Conservation (phyloP, 169 alveolate species). For the Perkinsus olseni region DNA sequence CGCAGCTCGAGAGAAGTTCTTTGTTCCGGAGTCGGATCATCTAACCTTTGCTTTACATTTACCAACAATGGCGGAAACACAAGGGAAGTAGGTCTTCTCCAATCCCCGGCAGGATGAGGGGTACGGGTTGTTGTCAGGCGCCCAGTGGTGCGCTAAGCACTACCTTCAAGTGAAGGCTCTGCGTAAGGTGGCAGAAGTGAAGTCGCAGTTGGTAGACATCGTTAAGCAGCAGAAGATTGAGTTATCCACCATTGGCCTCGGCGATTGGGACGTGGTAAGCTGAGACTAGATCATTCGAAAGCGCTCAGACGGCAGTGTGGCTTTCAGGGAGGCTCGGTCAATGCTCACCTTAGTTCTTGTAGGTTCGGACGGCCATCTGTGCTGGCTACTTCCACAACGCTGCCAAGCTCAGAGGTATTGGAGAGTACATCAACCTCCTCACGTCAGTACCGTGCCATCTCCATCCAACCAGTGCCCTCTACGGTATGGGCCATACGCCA, state of each 20-base stretch:
- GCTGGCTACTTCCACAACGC: slow-evolving; percentile 99
- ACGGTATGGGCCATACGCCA: slow-evolving; percentile 96
- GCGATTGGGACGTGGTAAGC: slow-evolving; percentile 76
- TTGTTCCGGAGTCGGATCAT: slow-evolving; percentile 98
- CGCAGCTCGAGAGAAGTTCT: slow-evolving; percentile 93
- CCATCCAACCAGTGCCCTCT: slow-evolving; percentile 98
- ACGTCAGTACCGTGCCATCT: slow-evolving; percentile 94
- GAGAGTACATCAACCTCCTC: slow-evolving; percentile 95
- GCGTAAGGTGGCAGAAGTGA: slow-evolving; percentile 74
- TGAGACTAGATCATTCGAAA: no score
- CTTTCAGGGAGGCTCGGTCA: slow-evolving; percentile 2
- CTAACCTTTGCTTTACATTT: slow-evolving; percentile 92
- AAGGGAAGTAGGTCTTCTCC: slow-evolving; percentile 10
- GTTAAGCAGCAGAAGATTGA: slow-evolving; percentile 57
- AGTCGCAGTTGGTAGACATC: slow-evolving; percentile 84
- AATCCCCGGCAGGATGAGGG: no score
- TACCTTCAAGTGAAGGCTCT: slow-evolving; percentile 81
- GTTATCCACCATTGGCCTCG: slow-evolving; percentile 55
- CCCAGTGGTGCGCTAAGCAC: slow-evolving; percentile 84
- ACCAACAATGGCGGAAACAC: slow-evolving; percentile 92
- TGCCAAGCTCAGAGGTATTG: slow-evolving; percentile 95
- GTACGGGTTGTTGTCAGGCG: slow-evolving; percentile 48
- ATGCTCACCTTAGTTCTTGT: slow-evolving; percentile 44
- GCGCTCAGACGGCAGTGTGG: background rate
- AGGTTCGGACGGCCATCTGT: slow-evolving; percentile 90